These are phyloP conservation scores for Cicer pinnatifidum DNA, from an alignment of 306 rosid species.

Conservation along the genomic window DNA sequence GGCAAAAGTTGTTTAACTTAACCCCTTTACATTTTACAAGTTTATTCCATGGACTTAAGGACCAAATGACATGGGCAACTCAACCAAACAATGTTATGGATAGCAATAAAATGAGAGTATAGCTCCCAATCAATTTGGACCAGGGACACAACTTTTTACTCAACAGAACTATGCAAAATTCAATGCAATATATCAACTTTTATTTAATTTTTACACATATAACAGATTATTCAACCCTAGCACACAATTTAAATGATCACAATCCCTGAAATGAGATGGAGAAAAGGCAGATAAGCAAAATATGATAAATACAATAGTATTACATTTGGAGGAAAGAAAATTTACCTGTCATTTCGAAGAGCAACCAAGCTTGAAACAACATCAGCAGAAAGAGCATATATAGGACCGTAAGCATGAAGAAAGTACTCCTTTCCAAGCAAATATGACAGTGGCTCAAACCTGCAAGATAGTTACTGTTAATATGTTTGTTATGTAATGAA, in stretches of 20 bases:
- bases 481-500: constrained; percentile 8
- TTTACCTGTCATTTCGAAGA: constrained; percentile 79
- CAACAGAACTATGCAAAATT: constrained; percentile 6
- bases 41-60: constrained; percentile 22
- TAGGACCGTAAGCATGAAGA: constrained; percentile 97
- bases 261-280: neutral
- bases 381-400: constrained; percentile 90
- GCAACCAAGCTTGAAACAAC: constrained; percentile 94
- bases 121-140: neutral
- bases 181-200: neutral
- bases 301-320: neutral
- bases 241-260: constrained; percentile 2
- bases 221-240: constrained; percentile 4
- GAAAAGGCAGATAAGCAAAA: constrained; percentile 2
- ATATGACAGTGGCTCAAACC: constrained; percentile 85
- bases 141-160: neutral
- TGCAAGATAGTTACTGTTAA: constrained; percentile 48
- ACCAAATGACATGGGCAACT: neutral
- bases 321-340: neutral
- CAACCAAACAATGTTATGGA: neutral
- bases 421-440: constrained; percentile 96
- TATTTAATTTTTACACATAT: neutral
- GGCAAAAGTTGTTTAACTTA: neutral
- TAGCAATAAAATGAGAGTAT: constrained; percentile 2
- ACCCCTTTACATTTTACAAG: constrained; percentile 1